These are phyloP conservation scores for Pseudogymnoascus sp. DNA, from an alignment of 2,329 filamentous ascomycete species.

Conservation along the genomic window DNA sequence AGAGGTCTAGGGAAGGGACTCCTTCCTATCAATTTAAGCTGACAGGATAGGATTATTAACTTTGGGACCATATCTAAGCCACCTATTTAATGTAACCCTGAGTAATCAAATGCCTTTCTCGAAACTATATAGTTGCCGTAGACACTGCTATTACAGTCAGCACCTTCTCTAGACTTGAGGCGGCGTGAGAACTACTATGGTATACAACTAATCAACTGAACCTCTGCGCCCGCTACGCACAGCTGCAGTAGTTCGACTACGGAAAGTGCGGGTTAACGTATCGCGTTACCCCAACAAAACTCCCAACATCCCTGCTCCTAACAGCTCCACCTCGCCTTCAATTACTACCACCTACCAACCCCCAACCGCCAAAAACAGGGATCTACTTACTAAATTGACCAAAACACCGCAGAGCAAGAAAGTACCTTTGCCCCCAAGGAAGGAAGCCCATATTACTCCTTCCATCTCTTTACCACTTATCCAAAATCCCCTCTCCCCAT, in stretches of 20 bases:
- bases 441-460: neutral
- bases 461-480: neutral
- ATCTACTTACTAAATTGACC: neutral
- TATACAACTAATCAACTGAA: neutral
- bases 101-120: neutral
- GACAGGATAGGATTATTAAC: neutral
- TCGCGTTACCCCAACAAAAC: constrained; percentile 5
- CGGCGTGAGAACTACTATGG: neutral
- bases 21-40: neutral
- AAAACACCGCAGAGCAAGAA: neutral
- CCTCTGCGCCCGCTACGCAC: no score
- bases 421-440: neutral
- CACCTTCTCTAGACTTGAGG: neutral
- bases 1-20: neutral
- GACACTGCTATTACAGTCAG: neutral
- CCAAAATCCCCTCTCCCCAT: neutral
- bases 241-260: neutral
- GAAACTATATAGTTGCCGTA: neutral
- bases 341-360: neutral
- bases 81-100: neutral
- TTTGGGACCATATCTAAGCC: neutral
- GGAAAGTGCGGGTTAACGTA: constrained; percentile 6
- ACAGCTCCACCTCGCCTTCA: neutral
- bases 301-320: neutral
- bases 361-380: constrained; percentile 1